Percentiles rank a stretch among this genome's conserved stretches.
Evolutionary conservation across 2,329 filamentous ascomycete genomes (phyloP).

Genomic region (Bipolaris bicolor): DNA sequence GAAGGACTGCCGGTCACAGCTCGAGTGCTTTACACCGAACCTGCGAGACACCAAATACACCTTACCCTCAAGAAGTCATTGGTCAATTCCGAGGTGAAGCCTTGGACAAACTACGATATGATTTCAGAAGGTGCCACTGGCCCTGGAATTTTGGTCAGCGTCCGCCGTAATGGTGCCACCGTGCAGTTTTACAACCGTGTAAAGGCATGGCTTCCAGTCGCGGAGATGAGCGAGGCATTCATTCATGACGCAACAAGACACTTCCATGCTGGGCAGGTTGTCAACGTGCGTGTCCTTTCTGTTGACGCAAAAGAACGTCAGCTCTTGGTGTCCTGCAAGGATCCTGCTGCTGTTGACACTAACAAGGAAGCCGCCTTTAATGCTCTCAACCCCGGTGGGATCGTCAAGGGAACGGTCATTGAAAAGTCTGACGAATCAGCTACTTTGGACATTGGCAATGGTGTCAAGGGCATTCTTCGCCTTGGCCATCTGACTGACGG

Average conservation of each 20-base stretch:
- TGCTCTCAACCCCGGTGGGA: slow-evolving; percentile 71
- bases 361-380: slow-evolving; percentile 76
- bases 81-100: slow-evolving; percentile 83
- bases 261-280: slow-evolving; percentile 87
- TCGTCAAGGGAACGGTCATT: slow-evolving; percentile 74
- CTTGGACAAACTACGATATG: slow-evolving; percentile 78
- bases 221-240: slow-evolving; percentile 97
- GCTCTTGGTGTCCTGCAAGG: slow-evolving; percentile 91
- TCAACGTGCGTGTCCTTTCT: slow-evolving; percentile 85
- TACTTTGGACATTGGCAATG: slow-evolving; percentile 75
- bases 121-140: slow-evolving; percentile 77
- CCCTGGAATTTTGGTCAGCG: slow-evolving; percentile 84
- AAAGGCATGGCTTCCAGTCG: slow-evolving; percentile 85
- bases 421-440: slow-evolving; percentile 53
- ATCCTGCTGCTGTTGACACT: slow-evolving; percentile 78
- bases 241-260: slow-evolving; percentile 89
- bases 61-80: slow-evolving; percentile 94
- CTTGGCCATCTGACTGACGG: slow-evolving; percentile 85
- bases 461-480: slow-evolving; percentile 78
- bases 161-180: slow-evolving; percentile 78
- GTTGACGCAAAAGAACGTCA: slow-evolving; percentile 74
- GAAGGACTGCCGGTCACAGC: slow-evolving; percentile 85
- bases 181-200: slow-evolving; percentile 90
- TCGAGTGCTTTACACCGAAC: slow-evolving; percentile 80
- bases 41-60: slow-evolving; percentile 76